These are phyloP conservation scores for Leccinum boreale DNA, from an alignment of 768 basidiomycete genomes.

Conservation along the genomic window DNA sequence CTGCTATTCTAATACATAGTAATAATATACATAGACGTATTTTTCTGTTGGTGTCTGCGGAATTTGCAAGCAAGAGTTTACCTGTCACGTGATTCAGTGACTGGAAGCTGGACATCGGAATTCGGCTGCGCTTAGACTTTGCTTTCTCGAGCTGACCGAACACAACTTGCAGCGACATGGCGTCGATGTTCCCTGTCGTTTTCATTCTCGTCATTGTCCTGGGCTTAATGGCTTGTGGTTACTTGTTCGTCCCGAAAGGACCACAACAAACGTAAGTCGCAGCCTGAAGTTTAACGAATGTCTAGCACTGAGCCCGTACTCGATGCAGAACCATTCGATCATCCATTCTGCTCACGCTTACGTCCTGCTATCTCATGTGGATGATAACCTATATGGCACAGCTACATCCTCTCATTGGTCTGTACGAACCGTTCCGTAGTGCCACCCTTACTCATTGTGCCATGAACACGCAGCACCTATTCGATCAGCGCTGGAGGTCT, in stretches of 20 bases:
- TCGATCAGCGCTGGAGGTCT: slow-evolving; percentile 15
- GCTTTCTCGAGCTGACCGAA: not conserved
- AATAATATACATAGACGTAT: slow-evolving; percentile 6
- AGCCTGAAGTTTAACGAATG: not conserved
- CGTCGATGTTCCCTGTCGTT: slow-evolving; percentile 66
- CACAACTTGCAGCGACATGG: slow-evolving; percentile 42
- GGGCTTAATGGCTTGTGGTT: slow-evolving; percentile 61
- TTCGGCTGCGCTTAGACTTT: not conserved
- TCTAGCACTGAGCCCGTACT: not conserved
- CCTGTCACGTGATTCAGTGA: slow-evolving; percentile 5
- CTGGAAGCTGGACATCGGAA: not conserved
- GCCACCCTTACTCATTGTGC: not conserved
- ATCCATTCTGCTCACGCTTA: slow-evolving; percentile 69
- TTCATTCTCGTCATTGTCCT: slow-evolving; percentile 62
- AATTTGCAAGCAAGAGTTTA: not conserved
- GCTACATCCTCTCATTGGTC: slow-evolving; percentile 85
- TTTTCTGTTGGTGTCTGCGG: not conserved
- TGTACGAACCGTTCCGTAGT: slow-evolving; percentile 19
- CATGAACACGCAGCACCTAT: slow-evolving; percentile 14
- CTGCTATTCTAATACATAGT: not conserved
- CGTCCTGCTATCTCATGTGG: slow-evolving; percentile 94
- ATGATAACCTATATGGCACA: slow-evolving; percentile 96
- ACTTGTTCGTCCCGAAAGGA: slow-evolving; percentile 78
- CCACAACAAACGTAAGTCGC: slow-evolving; percentile 80
- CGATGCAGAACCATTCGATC: slow-evolving; percentile 75